These are phyloP conservation scores for Ustulina deusta DNA, from an alignment of 2,329 filamentous ascomycete genomes.

Conservation along the genomic window DNA sequence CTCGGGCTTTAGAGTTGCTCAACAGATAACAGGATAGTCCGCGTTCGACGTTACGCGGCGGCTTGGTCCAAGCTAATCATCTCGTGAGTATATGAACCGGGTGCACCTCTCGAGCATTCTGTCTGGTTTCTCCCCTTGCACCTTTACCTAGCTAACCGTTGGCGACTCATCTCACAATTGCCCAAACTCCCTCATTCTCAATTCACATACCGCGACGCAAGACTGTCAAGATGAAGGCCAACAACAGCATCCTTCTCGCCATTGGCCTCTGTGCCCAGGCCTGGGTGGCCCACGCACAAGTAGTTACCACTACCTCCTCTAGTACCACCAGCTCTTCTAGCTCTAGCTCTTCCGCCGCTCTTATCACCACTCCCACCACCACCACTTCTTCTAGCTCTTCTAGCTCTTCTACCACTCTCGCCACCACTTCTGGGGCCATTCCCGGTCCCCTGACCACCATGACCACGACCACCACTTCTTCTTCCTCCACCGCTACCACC, in stretches of 20 bases:
- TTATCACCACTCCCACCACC: background rate
- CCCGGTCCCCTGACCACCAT: background rate
- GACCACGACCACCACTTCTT: background rate
- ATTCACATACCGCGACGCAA: background rate
- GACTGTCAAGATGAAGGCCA: slow-evolving; percentile 31
- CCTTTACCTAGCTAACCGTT: background rate
- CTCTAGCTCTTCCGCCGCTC: background rate
- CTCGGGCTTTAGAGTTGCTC: background rate
- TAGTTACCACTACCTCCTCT: background rate
- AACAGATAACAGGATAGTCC: background rate
- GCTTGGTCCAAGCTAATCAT: background rate
- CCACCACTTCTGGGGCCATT: background rate
- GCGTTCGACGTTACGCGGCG: background rate
- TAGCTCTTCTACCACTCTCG: background rate
- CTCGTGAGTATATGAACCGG: background rate
- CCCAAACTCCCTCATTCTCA: background rate
- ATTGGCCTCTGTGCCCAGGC: slow-evolving; percentile 16
- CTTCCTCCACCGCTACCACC: background rate
- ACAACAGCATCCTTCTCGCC: slow-evolving; percentile 12
- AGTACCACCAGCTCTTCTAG: background rate
- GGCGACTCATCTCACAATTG: background rate
- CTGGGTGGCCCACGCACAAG: background rate
- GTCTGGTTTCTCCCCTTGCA: background rate
- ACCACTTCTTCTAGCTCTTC: background rate
- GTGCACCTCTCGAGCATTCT: background rate